A percentile compares a stretch with the other conserved stretches of the same genome.
Evolutionary conservation across 2,329 filamentous ascomycete species (phyloP).

Genomic region (Aspergillus sp.): DNA sequence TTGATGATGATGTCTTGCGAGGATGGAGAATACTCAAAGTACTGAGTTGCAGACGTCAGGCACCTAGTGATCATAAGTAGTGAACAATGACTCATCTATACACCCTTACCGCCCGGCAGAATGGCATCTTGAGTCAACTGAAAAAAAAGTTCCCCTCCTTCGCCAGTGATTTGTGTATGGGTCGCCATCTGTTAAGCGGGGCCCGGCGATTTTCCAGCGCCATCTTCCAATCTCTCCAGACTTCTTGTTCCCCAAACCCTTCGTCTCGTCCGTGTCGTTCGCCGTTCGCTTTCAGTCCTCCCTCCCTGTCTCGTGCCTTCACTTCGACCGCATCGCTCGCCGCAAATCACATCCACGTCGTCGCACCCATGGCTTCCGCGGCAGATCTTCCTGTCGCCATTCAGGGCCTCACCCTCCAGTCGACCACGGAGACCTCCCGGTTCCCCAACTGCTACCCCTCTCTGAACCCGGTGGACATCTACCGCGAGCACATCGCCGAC

Average conservation of each 20-base stretch:
- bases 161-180: constrained; percentile 29
- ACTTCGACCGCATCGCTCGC: constrained; percentile 9
- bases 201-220: constrained; percentile 36
- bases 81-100: background rate
- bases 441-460: constrained; percentile 43
- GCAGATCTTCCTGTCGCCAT: constrained; percentile 35
- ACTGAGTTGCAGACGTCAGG: too few species aligned
- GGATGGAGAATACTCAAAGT: too few species aligned
- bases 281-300: constrained; percentile 7
- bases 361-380: constrained; percentile 34
- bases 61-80: too few species aligned
- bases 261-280: constrained; percentile 17
- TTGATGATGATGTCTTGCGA: too few species aligned
- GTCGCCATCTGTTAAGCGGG: constrained; percentile 40
- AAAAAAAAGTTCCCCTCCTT: constrained; percentile 25
- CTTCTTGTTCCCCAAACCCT: constrained; percentile 13
- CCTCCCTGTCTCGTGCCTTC: constrained; percentile 8
- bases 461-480: constrained; percentile 48
- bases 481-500: constrained; percentile 47
- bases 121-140: constrained; percentile 26
- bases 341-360: constrained; percentile 11
- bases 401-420: constrained; percentile 40
- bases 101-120: constrained; percentile 27
- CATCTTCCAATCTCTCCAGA: constrained; percentile 22
- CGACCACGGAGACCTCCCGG: constrained; percentile 38